Evolutionary conservation across 192 early-diverging fungal species (phyloP).

Genomic region (Coemansia sp.): DNA sequence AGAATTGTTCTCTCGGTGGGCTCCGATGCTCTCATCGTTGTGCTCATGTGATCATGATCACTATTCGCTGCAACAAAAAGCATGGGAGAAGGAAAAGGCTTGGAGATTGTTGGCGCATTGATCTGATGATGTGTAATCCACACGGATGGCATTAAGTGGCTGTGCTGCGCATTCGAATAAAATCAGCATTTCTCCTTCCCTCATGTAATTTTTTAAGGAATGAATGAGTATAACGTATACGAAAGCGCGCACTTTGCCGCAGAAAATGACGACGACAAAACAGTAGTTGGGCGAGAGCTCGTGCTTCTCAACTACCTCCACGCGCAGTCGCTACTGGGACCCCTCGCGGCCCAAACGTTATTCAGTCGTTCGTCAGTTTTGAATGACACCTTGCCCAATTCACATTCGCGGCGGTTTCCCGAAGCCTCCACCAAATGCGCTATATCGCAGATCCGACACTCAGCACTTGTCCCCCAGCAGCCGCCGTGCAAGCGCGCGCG

Average conservation of each 20-base stretch:
- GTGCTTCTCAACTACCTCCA: background rate
- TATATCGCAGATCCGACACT: background rate
- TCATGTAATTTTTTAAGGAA: background rate
- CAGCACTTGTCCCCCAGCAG: background rate
- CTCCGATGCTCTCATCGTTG: too few relatives aligned
- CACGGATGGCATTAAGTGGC: too few relatives aligned
- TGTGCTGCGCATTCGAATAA: too few relatives aligned
- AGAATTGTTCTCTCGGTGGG: too few relatives aligned
- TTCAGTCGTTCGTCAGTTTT: background rate
- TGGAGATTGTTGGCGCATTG: too few relatives aligned
- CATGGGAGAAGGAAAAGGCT: too few relatives aligned
- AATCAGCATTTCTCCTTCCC: too few relatives aligned
- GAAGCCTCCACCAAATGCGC: background rate
- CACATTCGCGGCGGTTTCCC: background rate
- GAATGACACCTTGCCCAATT: background rate
- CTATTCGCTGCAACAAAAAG: too few relatives aligned
- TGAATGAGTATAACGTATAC: background rate
- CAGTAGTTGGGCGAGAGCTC: background rate
- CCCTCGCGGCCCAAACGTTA: background rate
- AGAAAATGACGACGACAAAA: background rate
- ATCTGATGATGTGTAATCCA: too few relatives aligned
- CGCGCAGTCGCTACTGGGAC: background rate
- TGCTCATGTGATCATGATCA: too few relatives aligned
- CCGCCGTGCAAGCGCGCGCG: conserved; percentile 16
- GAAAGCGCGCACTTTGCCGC: background rate